These are phyloP conservation scores for Solanum pimpinellifolium DNA, from an alignment of 257 asterid species.

Conservation along the genomic window DNA sequence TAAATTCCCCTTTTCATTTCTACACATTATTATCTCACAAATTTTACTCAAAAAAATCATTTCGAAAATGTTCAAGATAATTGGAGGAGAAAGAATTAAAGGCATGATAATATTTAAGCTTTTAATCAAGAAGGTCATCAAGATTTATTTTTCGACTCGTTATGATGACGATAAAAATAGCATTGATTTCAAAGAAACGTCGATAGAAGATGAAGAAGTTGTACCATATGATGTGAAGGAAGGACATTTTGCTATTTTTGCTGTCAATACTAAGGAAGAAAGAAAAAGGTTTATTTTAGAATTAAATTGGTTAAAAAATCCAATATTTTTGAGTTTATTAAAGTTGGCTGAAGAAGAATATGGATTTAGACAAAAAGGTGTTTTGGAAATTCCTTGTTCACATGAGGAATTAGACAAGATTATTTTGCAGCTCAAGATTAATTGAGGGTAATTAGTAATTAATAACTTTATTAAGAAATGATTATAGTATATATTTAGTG, in stretches of 20 bases:
- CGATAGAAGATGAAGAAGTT: background rate
- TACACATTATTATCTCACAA: background rate
- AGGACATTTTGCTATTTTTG: conserved; percentile 24
- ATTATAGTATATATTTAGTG: background rate
- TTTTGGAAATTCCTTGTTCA: background rate
- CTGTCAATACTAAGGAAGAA: conserved; percentile 1
- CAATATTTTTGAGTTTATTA: background rate
- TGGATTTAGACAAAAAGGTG: background rate
- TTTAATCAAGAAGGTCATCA: background rate
- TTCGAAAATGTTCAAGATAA: background rate
- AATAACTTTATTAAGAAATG: background rate
- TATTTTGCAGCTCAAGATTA: background rate
- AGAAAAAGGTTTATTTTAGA: background rate
- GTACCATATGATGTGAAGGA: conserved; percentile 19
- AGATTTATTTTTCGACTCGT: background rate
- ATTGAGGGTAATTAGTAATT: background rate
- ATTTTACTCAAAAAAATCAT: background rate
- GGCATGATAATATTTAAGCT: background rate
- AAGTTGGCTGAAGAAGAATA: conserved; percentile 4
- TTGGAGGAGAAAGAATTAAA: background rate
- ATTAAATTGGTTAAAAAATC: background rate
- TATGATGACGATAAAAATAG: background rate
- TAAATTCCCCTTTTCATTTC: background rate
- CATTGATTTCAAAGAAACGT: background rate
- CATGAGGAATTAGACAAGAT: background rate